These are phyloP conservation scores for Trypanosoma cruzi DNA, from an alignment of 208 protist genomes.

Conservation along the genomic window DNA sequence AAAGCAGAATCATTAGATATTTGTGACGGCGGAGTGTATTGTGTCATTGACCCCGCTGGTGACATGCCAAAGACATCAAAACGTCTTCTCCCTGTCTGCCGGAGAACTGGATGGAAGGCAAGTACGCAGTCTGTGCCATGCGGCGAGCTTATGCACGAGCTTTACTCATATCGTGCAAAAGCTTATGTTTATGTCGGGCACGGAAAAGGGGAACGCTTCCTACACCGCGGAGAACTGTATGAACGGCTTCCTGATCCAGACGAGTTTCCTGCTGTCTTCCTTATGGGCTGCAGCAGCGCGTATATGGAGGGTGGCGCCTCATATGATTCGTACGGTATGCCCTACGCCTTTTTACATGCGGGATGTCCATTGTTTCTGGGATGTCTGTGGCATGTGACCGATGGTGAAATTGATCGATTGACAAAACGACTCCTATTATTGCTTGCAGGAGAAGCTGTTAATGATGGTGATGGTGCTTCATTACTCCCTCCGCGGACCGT, in stretches of 20 bases:
- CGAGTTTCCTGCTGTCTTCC: constrained; percentile 32
- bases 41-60: constrained; percentile 23
- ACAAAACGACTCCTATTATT: constrained; percentile 43
- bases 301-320: constrained; percentile 33
- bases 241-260: constrained; percentile 40
- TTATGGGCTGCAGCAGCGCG: constrained; percentile 89
- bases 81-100: constrained; percentile 24
- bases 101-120: constrained; percentile 30
- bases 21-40: constrained; percentile 8
- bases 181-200: constrained; percentile 77
- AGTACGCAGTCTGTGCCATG: constrained; percentile 18
- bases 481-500: constrained; percentile 18
- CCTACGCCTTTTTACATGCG: constrained; percentile 74
- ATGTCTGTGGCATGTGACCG: constrained; percentile 82
- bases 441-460: constrained; percentile 4
- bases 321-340: constrained; percentile 64
- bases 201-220: constrained; percentile 51
- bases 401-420: constrained; percentile 77
- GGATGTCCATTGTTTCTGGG: constrained; percentile 56
- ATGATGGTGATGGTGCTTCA: background rate
- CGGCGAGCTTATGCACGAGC: constrained; percentile 20
- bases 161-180: constrained; percentile 27
- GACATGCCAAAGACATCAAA: constrained; percentile 41
- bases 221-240: constrained; percentile 45
- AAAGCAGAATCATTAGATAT: background rate